phyloP scores from a whole-genome alignment of 2,329 filamentous ascomycete species.

The Colletotrichum sp. region DNA sequence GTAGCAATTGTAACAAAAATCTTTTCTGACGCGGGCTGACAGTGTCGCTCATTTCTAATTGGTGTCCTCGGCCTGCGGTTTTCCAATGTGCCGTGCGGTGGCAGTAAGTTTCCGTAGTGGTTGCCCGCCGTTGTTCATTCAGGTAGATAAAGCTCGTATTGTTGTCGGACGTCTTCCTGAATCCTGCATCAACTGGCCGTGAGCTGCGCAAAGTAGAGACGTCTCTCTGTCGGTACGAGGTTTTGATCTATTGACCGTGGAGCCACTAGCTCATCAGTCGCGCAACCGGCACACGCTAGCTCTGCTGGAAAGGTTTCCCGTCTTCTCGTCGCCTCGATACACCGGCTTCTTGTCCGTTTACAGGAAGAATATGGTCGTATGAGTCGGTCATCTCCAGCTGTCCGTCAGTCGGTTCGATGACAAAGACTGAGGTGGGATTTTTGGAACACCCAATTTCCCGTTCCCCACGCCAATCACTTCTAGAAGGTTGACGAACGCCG shows the following conservation, averaged over 20 bases:
- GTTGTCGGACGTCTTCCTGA: conserved; percentile 3
- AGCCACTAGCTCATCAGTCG: neutral
- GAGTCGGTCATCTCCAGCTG: neutral
- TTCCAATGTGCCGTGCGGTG: neutral
- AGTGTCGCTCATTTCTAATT: neutral
- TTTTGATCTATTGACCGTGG: conserved; percentile 8
- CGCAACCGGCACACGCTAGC: neutral
- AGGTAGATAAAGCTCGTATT: neutral
- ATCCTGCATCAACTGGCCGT: neutral
- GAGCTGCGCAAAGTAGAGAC: neutral
- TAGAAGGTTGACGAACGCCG: conserved; percentile 21
- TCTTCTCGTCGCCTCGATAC: neutral
- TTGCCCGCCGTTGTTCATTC: neutral
- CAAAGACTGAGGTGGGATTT: neutral
- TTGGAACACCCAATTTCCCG: conserved; percentile 20
- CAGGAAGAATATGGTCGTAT: neutral
- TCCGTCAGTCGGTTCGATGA: neutral
- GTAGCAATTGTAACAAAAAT: neutral
- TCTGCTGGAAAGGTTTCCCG: neutral
- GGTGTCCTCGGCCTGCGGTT: neutral
- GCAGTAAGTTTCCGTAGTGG: neutral
- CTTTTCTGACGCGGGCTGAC: neutral
- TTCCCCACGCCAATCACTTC: conserved; percentile 22
- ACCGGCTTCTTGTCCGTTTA: neutral
- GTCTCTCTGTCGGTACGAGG: neutral